These are phyloP conservation scores for Serendipita sp. DNA, from an alignment of 768 basidiomycete genomes.

Conservation along the genomic window DNA sequence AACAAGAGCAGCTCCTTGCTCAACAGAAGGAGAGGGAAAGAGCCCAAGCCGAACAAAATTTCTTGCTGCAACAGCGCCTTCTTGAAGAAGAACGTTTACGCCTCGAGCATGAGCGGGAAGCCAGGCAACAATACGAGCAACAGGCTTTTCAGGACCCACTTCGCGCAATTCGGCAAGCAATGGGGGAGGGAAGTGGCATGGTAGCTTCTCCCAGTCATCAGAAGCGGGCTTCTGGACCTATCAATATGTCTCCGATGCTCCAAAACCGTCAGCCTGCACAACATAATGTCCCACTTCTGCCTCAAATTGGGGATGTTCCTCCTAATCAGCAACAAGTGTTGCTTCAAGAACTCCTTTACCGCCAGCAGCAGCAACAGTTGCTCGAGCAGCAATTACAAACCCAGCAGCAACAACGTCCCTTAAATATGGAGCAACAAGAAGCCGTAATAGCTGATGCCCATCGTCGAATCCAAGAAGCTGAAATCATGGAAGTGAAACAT, in stretches of 20 bases:
- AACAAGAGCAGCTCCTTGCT: constrained; percentile 16
- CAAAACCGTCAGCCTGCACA: neutral
- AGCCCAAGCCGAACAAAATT: neutral
- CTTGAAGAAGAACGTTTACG: neutral
- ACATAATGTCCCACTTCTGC: too few species aligned
- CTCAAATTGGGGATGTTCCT: neutral
- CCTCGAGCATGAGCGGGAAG: neutral
- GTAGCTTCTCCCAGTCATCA: neutral
- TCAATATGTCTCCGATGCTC: neutral
- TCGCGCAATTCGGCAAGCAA: constrained; percentile 12
- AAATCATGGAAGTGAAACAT: constrained; percentile 64
- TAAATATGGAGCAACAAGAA: constrained; percentile 23
- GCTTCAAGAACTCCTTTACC: constrained; percentile 9
- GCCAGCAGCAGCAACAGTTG: constrained; percentile 28
- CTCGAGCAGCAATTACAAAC: constrained; percentile 48
- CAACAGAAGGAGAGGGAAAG: neutral
- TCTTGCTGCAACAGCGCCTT: constrained; percentile 26
- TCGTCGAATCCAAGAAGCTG: constrained; percentile 82
- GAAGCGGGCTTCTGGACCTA: constrained; percentile 10
- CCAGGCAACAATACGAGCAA: neutral
- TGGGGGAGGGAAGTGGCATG: constrained; percentile 12
- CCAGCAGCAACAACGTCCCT: constrained; percentile 42
- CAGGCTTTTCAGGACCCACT: neutral
- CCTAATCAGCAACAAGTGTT: neutral
- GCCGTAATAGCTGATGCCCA: constrained; percentile 60